Conservation (phyloP, 2,329 filamentous ascomycete species). For the Ascochyta fabae region DNA sequence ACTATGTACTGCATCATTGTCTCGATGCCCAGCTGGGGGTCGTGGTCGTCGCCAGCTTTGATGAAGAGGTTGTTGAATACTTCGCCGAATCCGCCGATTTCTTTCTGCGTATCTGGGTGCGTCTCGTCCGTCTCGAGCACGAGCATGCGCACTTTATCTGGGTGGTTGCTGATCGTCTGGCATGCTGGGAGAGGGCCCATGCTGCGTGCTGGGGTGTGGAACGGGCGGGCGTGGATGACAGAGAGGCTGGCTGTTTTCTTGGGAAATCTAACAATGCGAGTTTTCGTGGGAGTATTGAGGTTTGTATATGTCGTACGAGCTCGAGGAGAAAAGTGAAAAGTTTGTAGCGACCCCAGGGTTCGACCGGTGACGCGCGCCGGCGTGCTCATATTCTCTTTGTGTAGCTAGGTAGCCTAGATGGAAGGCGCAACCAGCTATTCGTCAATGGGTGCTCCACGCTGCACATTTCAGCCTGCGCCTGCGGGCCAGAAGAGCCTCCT, state of each 20-base stretch:
- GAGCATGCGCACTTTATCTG: conserved; percentile 53
- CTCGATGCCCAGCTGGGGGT: conserved; percentile 62
- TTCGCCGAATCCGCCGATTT: conserved; percentile 61
- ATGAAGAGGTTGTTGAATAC: conserved; percentile 61
- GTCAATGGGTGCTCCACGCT: not conserved
- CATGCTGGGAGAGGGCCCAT: conserved; percentile 36
- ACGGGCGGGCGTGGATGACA: not conserved
- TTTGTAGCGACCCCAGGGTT: conserved; percentile 7
- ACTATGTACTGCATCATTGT: conserved; percentile 64
- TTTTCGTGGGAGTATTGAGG: not conserved
- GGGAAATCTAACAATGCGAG: not conserved
- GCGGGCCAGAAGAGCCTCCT: conserved; percentile 22
- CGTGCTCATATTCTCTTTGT: conserved; percentile 15
- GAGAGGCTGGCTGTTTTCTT: not conserved
- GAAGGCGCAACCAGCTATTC: conserved; percentile 4
- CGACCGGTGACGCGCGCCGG: conserved; percentile 21
- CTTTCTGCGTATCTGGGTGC: conserved; percentile 58
- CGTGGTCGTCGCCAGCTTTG: conserved; percentile 59
- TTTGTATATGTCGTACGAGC: not conserved
- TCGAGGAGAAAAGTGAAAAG: not conserved
- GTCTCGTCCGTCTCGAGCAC: conserved; percentile 66
- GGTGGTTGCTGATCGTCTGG: conserved; percentile 31
- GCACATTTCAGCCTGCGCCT: not conserved
- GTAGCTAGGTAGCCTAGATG: conserved; percentile 2
- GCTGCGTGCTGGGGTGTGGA: conserved; percentile 1